Conservation (phyloP, 495 filamentous ascomycete genomes). For the Cercophora sp. region DNA sequence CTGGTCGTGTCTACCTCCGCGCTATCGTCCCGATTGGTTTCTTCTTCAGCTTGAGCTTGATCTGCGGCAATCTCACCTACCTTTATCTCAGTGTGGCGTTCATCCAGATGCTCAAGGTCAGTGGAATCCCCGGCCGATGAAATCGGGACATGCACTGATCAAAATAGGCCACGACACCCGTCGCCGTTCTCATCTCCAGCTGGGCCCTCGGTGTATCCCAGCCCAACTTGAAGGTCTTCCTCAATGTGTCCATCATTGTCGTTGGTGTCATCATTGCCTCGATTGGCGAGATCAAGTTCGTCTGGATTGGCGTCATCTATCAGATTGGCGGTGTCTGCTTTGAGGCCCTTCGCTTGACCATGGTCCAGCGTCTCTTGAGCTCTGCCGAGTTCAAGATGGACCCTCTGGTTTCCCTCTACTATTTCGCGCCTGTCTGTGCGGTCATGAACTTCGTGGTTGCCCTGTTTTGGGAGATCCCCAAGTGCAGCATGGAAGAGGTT, state of each 20-base stretch:
- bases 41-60: conserved; percentile 91
- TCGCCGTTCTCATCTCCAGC: conserved; percentile 78
- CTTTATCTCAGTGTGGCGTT: conserved; percentile 89
- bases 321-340: conserved; percentile 81
- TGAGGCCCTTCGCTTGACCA: conserved; percentile 84
- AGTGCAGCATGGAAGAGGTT: conserved; percentile 66
- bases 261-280: conserved; percentile 87
- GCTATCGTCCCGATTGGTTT: conserved; percentile 90
- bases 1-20: conserved; percentile 80
- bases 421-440: conserved; percentile 91
- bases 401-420: conserved; percentile 91
- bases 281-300: conserved; percentile 88
- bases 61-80: conserved; percentile 91
- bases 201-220: conserved; percentile 78
- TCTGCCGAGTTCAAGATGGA: conserved; percentile 97
- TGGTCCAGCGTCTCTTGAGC: conserved; percentile 87
- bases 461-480: conserved; percentile 73
- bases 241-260: conserved; percentile 85
- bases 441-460: conserved; percentile 80
- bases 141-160: conserved; percentile 19
- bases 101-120: conserved; percentile 95
- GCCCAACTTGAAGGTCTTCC: conserved; percentile 72
- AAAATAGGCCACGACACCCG: conserved; percentile 76
- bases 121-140: too few relatives aligned
- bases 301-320: conserved; percentile 80